phyloP scores from a whole-genome alignment of 768 basidiomycete genomes.

The Porphyrellus cyaneotinctus region DNA sequence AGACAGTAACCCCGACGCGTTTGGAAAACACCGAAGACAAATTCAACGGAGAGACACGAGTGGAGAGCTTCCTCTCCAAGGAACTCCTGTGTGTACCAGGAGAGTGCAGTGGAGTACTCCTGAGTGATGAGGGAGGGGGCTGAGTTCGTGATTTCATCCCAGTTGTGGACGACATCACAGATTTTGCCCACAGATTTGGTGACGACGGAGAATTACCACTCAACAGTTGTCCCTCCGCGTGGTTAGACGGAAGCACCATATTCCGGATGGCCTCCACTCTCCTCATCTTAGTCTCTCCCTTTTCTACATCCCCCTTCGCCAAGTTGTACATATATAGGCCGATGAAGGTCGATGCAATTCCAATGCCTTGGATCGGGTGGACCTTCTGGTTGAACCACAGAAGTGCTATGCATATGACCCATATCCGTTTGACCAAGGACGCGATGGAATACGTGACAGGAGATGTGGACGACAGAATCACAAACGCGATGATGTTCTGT shows the following conservation, averaged over 20 bases:
- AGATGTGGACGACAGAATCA: constrained; percentile 92
- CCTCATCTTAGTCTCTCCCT: constrained; percentile 85
- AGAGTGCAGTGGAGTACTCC: background rate
- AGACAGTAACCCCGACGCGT: constrained; percentile 16
- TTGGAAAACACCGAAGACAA: constrained; percentile 21
- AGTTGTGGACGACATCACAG: constrained; percentile 20
- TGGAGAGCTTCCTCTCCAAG: constrained; percentile 16
- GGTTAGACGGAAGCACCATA: constrained; percentile 64
- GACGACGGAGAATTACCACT: constrained; percentile 34
- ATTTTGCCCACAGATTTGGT: constrained; percentile 4
- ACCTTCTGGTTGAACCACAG: constrained; percentile 92
- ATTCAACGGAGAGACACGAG: constrained; percentile 17
- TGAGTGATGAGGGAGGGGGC: constrained; percentile 1
- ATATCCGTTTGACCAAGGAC: constrained; percentile 95
- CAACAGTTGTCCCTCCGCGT: constrained; percentile 53
- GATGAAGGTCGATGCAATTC: constrained; percentile 85
- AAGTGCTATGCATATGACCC: constrained; percentile 96
- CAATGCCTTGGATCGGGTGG: constrained; percentile 78
- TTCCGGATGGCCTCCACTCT: constrained; percentile 70
- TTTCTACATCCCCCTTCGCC: constrained; percentile 88
- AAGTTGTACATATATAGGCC: constrained; percentile 96
- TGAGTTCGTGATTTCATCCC: constrained; percentile 23
- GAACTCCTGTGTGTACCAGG: constrained; percentile 5
- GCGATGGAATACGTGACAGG: constrained; percentile 99
- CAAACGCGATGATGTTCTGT: constrained; percentile 96